phyloP scores from a whole-genome alignment of 768 basidiomycete species.

The Collybia sordida region DNA sequence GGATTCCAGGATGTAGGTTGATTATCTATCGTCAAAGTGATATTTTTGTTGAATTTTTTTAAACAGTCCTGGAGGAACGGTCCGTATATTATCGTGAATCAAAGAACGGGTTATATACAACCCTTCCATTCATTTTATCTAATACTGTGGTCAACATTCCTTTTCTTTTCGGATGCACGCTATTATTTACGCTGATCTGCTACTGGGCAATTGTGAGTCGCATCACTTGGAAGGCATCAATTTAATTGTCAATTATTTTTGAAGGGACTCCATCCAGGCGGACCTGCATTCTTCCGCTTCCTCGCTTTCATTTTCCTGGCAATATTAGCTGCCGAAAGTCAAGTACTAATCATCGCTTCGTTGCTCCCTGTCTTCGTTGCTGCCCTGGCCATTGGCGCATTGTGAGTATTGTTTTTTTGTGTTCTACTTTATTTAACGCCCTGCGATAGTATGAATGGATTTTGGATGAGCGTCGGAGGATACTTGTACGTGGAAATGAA shows the following conservation, averaged over 20 bases:
- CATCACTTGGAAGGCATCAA: not conserved
- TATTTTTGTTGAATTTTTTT: not conserved
- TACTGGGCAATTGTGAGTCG: constrained; percentile 48
- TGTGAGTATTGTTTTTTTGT: constrained; percentile 23
- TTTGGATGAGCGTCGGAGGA: constrained; percentile 60
- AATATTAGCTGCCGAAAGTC: constrained; percentile 51
- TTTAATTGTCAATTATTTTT: not conserved
- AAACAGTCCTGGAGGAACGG: constrained; percentile 57
- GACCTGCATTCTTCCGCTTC: constrained; percentile 52
- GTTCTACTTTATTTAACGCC: not conserved
- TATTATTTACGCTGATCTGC: constrained; percentile 48
- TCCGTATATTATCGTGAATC: constrained; percentile 55
- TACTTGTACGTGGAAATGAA: constrained; percentile 35
- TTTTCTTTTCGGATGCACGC: constrained; percentile 49
- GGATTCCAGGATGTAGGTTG: constrained; percentile 49
- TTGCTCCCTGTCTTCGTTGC: constrained; percentile 60
- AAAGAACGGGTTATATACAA: constrained; percentile 56
- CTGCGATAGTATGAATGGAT: constrained; percentile 39
- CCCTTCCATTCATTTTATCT: constrained; percentile 52
- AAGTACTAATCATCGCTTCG: constrained; percentile 48
- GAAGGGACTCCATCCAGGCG: constrained; percentile 51
- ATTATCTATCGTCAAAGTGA: not conserved
- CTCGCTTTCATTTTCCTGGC: constrained; percentile 53
- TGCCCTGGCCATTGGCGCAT: constrained; percentile 52
- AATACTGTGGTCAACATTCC: constrained; percentile 55